Evolutionary conservation across 306 rosid genomes (phyloP), one percentile per base, ranked within the genome.

Genomic region (Arachis stenosperma): DNA sequence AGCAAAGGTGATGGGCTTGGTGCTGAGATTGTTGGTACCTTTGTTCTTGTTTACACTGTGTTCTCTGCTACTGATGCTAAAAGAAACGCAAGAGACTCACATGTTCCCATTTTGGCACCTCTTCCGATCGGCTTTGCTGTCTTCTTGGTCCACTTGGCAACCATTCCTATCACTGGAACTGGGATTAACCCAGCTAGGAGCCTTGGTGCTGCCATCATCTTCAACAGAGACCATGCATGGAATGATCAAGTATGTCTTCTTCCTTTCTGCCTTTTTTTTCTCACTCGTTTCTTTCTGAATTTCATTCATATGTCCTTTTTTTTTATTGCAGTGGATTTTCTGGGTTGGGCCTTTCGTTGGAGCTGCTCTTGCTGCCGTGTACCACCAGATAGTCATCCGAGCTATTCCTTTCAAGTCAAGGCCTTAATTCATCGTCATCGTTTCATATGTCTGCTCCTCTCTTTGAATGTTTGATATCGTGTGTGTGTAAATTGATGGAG

Each of bases 341-440:
- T 93, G 98, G 97, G 90, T 93, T 54, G 98, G 96, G 77, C 98
- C 98, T 7, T 93, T 93, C 85, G 77, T 82, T 70, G 98, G 98
- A 75, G 96, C 97, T 81, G 88, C 90, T 4, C 88, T 93, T 77
- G 98, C 98, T 77, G 98, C 98, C 15, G 8, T 84, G 6, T 93
- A 93, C 84, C 98, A 93, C 79, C 91, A 83, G 86, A 77, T 90
- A 6, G 88, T 93, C 72, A 88, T 93, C 83, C 83, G 98, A 80
- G 98, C 98, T 57, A 90, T 92, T 87, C 98, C 98, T 50, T 92
- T 92, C 87, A 84, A 88, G 83, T 27, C 88, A 72, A 92, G 86
- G 84, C 79, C 75, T 73, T 90, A 67, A 81, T 53, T 11, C n/a
- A 8, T 48, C 37, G 4, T 33, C 37, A 33, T 33, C 37, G 4